phyloP scores from a whole-genome alignment of 495 filamentous ascomycete species.

The Aspergillus cristatus region DNA sequence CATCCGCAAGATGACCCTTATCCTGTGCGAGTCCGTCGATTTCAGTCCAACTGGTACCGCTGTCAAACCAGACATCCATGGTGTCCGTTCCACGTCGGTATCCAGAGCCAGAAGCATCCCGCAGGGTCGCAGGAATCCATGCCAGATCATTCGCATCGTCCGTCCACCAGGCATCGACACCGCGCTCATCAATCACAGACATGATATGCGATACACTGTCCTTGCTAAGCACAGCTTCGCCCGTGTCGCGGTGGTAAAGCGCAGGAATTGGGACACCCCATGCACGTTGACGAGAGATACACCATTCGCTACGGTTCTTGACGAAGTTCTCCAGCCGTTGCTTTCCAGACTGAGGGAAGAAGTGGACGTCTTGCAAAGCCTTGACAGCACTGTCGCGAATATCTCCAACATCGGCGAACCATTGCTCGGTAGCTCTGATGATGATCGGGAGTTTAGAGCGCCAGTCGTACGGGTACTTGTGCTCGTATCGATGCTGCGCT shows the following conservation, averaged over 20 bases:
- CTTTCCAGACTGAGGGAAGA: conserved; percentile 65
- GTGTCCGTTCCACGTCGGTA: conserved; percentile 84
- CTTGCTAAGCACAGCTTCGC: conserved; percentile 64
- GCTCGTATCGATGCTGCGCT: conserved; percentile 56
- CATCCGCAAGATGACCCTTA: conserved; percentile 57
- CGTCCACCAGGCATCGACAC: conserved; percentile 90
- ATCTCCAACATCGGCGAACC: conserved; percentile 85
- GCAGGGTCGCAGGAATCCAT: conserved; percentile 60
- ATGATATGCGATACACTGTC: conserved; percentile 82
- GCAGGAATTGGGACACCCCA: conserved; percentile 97
- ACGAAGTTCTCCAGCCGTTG: conserved; percentile 74
- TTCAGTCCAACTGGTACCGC: conserved; percentile 85
- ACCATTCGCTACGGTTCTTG: conserved; percentile 87
- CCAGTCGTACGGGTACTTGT: conserved; percentile 99
- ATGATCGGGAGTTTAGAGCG: conserved; percentile 87
- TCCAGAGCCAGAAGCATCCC: conserved; percentile 19
- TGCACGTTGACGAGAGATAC: conserved; percentile 91
- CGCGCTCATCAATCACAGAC: conserved; percentile 60
- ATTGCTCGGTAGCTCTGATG: conserved; percentile 86
- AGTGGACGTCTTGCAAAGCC: conserved; percentile 61
- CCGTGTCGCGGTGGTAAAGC: conserved; percentile 59
- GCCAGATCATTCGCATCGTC: conserved; percentile 60
- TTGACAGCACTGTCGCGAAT: conserved; percentile 65
- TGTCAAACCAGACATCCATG: conserved; percentile 99
- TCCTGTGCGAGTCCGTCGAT: conserved; percentile 24